Base-by-base conservation (phyloP, 805 yeast species). In the Lipomyces starkeyi region DNA sequence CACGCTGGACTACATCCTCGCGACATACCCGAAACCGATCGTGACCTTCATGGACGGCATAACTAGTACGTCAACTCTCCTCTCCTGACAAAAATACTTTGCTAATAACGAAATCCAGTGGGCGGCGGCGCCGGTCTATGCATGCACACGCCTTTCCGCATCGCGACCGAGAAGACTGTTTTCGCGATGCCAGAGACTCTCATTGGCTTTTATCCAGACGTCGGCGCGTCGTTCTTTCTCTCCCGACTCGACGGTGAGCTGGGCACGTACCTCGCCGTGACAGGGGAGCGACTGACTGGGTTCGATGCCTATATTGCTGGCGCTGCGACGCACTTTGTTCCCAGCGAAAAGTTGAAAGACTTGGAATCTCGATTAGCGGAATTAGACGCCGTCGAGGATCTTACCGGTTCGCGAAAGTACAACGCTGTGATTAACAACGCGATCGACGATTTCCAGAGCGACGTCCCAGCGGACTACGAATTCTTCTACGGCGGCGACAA, bases 161-260 rank as follows among this genome's bases (percentile, higher is more conserved):
- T 95, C 52, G 97, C 96, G n/a, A 91, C 97, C 55, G 98, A 94
- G 74, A 85, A 86, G 74, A 93, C 98, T 11, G 85, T 88, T 77
- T 85, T 93, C 81, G 97, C 98, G 70, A 95, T 95, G 99, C 98
- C 99, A 8, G 98, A 95, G 80, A 90, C 96, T 84, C 93, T 91
- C 75, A 95, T 95, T 78, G 99, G 99, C 0, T 91, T 92, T 79
- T 91, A 91, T 80, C 97, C 97, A 25, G 99, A 95, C 78, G 98
- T 95, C 13, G 99, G 98, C 57, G 89, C 96, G 49, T 87, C 97
- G 11, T 94, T 91, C 80, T 93, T 93, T 80, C 82, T 95, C 73
- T 93, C 97, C 43, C 86, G 90, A 71, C 80, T 92, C 68, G 93
- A 91, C 74, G 91, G 91, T 62, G 87, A 91, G 73, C 80, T 93